Evolutionary conservation across 345 rosid genomes (phyloP).

Genomic region (Salix purpurea): DNA sequence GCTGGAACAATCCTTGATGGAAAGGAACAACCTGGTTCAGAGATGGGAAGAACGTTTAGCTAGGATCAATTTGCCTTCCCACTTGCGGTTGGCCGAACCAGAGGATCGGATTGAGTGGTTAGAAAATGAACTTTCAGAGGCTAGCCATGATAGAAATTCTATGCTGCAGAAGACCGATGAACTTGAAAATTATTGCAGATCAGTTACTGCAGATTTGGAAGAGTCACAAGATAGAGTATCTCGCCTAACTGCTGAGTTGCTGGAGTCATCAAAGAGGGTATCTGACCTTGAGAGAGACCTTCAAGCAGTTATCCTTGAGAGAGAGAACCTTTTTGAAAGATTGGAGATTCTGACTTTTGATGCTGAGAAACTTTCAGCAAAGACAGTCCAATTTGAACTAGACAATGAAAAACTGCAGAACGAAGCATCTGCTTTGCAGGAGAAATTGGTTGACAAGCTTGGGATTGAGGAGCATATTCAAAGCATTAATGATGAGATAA

Average conservation of each 20-base stretch:
- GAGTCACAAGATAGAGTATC: constrained; percentile 38
- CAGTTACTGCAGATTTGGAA: constrained; percentile 63
- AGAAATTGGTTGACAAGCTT: constrained; percentile 46
- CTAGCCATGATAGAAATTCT: constrained; percentile 49
- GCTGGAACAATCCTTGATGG: constrained; percentile 95
- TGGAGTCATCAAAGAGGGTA: constrained; percentile 26
- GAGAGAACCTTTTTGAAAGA: constrained; percentile 52
- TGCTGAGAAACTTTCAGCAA: constrained; percentile 42
- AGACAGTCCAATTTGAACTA: constrained; percentile 43
- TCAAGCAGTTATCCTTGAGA: constrained; percentile 46
- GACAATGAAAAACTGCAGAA: constrained; percentile 55
- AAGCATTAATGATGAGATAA: constrained; percentile 43
- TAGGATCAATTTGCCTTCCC: constrained; percentile 61
- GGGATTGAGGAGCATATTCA: constrained; percentile 43
- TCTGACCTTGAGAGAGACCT: constrained; percentile 52
- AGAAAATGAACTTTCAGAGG: constrained; percentile 62
- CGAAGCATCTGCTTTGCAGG: constrained; percentile 48
- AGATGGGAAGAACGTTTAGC: constrained; percentile 84
- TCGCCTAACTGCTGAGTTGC: constrained; percentile 12
- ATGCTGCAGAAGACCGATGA: constrained; percentile 59
- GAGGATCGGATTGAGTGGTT: constrained; percentile 87
- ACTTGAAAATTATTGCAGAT: constrained; percentile 56
- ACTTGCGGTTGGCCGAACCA: constrained; percentile 64
- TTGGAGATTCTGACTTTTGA: constrained; percentile 43
- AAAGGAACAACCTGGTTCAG: constrained; percentile 77